These are phyloP conservation scores for Pichia exigua DNA, from an alignment of 805 yeast species.

Conservation along the genomic window DNA sequence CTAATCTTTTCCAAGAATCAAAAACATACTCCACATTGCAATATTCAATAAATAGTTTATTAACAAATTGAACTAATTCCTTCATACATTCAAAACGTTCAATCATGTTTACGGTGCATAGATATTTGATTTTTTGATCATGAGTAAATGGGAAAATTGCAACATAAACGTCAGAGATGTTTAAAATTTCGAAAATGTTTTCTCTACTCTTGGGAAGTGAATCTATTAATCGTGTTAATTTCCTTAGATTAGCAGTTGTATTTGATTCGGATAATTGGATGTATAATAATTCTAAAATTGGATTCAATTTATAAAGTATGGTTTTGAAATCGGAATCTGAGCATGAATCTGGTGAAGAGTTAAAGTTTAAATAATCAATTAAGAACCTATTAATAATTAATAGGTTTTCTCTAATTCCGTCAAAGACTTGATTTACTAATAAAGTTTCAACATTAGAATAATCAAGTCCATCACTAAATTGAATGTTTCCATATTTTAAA, in stretches of 20 bases:
- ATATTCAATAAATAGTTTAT: conserved; percentile 20
- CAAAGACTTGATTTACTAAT: neutral
- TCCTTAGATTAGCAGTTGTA: conserved; percentile 21
- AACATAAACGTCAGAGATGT: conserved; percentile 18
- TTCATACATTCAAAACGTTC: conserved; percentile 12
- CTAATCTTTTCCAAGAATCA: conserved; percentile 26
- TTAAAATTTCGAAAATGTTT: neutral
- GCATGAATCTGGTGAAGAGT: neutral
- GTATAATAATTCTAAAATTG: conserved; percentile 51
- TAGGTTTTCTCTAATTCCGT: conserved; percentile 26
- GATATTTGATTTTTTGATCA: conserved; percentile 14
- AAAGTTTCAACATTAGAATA: too few relatives aligned
- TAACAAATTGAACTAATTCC: conserved; percentile 18
- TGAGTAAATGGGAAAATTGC: conserved; percentile 28
- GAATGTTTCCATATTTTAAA: neutral
- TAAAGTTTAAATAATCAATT: neutral
- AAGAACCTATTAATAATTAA: neutral
- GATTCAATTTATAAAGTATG: conserved; percentile 43
- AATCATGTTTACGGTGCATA: conserved; percentile 9
- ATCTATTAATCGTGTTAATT: conserved; percentile 14
- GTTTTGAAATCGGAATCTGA: neutral
- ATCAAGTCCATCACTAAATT: neutral
- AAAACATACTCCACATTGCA: conserved; percentile 19
- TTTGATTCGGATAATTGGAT: conserved; percentile 38
- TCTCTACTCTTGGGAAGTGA: neutral